phyloP scores from a whole-genome alignment of 768 basidiomycete species.

The Tylopilus rubrobrunneus region DNA sequence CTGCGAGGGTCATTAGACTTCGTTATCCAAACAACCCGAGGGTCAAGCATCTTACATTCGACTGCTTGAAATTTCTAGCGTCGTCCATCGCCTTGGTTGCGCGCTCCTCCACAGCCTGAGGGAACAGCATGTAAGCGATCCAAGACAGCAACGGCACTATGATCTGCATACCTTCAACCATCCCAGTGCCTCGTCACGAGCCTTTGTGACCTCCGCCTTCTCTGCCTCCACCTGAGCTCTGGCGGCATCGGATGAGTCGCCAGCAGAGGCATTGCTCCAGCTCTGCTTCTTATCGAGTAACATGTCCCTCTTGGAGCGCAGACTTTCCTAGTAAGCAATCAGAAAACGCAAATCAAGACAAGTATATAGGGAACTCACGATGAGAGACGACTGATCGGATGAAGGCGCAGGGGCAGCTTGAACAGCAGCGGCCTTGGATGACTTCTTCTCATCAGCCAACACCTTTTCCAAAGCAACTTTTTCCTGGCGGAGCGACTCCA shows the following conservation, averaged over 20 bases:
- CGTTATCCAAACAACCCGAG: neutral
- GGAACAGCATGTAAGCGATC: neutral
- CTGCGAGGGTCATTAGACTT: slow-evolving; percentile 33
- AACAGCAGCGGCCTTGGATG: slow-evolving; percentile 19
- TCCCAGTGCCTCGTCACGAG: slow-evolving; percentile 56
- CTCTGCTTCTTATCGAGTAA: slow-evolving; percentile 57
- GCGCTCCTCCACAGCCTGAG: slow-evolving; percentile 40
- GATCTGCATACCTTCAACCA: slow-evolving; percentile 47
- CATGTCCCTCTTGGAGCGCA: slow-evolving; percentile 58
- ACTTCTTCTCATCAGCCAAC: slow-evolving; percentile 37
- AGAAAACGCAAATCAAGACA: neutral
- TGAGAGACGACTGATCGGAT: slow-evolving; percentile 22
- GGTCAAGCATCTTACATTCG: slow-evolving; percentile 21
- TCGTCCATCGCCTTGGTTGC: slow-evolving; percentile 43
- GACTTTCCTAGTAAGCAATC: slow-evolving; percentile 35
- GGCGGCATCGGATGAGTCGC: slow-evolving; percentile 29
- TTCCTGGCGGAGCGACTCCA: slow-evolving; percentile 37
- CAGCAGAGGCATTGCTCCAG: slow-evolving; percentile 20
- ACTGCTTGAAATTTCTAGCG: slow-evolving; percentile 36
- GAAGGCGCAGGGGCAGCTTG: neutral
- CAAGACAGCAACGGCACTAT: neutral
- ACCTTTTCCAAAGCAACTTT: slow-evolving; percentile 37
- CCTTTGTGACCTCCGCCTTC: slow-evolving; percentile 52
- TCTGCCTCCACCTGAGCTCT: slow-evolving; percentile 53
- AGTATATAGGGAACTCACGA: slow-evolving; percentile 29